Evolutionary conservation across 1,139 yeast genomes (phyloP).

Genomic region (Pichia sorboxylosa): DNA sequence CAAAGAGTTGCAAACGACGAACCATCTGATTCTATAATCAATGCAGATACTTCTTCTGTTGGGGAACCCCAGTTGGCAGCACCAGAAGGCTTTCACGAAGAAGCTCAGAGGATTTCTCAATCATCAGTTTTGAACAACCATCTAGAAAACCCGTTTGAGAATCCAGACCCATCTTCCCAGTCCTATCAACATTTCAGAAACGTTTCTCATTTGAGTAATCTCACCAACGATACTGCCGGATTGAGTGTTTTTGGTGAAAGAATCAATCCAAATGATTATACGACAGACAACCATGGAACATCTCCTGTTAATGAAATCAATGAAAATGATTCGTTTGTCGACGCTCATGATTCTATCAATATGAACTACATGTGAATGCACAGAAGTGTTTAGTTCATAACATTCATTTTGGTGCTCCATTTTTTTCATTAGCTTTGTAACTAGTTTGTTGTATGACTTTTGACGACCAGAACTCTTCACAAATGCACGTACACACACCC

Average conservation of each 20-base stretch:
- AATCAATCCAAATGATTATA: conserved; percentile 5
- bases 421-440: too few relatives aligned
- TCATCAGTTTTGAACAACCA: not conserved
- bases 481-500: too few relatives aligned
- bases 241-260: conserved; percentile 10
- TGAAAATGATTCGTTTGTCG: too few relatives aligned
- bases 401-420: too few relatives aligned
- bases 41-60: not conserved
- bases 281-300: too few relatives aligned
- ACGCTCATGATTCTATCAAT: too few relatives aligned
- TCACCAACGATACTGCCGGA: conserved; percentile 7
- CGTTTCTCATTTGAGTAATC: conserved; percentile 5
- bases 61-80: not conserved
- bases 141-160: conserved; percentile 5
- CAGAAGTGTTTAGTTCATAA: too few relatives aligned
- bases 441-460: too few relatives aligned
- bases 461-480: too few relatives aligned
- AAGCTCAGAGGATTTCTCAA: not conserved
- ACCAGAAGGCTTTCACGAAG: not conserved
- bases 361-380: too few relatives aligned
- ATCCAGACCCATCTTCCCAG: not conserved
- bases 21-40: not conserved
- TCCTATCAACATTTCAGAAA: conserved; percentile 2
- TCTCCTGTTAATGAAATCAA: too few relatives aligned
- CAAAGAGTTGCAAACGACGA: not conserved